phyloP scores from a whole-genome alignment of 2,329 filamentous ascomycete genomes.

The Hypomyces perniciosus region DNA sequence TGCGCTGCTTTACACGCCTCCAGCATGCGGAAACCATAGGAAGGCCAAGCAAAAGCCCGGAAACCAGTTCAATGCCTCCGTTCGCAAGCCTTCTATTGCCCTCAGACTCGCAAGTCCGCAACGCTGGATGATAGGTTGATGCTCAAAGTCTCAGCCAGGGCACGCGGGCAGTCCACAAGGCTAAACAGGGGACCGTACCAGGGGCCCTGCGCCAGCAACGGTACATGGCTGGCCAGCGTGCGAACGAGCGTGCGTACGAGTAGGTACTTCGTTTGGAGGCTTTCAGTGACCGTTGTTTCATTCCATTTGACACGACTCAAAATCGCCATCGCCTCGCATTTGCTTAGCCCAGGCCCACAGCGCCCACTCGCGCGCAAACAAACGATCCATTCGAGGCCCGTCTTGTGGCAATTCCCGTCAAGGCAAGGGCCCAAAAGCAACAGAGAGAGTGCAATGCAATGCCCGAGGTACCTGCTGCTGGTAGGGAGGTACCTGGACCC shows the following conservation, averaged over 20 bases:
- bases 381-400: not conserved
- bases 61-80: too few species aligned
- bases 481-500: slow-evolving; percentile 3
- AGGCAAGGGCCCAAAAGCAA: not conserved
- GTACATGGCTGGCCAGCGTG: slow-evolving; percentile 10
- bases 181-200: slow-evolving; percentile 10
- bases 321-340: slow-evolving; percentile 11
- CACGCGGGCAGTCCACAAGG: slow-evolving; percentile 9
- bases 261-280: slow-evolving; percentile 6
- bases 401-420: not conserved
- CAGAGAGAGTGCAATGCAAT: not conserved
- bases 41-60: too few species aligned
- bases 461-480: slow-evolving; percentile 2
- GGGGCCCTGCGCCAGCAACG: slow-evolving; percentile 7
- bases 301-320: slow-evolving; percentile 1
- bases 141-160: slow-evolving; percentile 8
- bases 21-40: too few species aligned
- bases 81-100: not conserved
- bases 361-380: slow-evolving; percentile 6
- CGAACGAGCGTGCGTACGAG: slow-evolving; percentile 11
- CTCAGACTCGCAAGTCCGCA: not conserved
- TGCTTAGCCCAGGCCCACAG: slow-evolving; percentile 4
- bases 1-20: not conserved
- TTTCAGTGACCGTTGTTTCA: slow-evolving; percentile 5
- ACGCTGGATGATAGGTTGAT: slow-evolving; percentile 9